phyloP scores from a whole-genome alignment of 495 filamentous ascomycete genomes.

The Tuber brumale region DNA sequence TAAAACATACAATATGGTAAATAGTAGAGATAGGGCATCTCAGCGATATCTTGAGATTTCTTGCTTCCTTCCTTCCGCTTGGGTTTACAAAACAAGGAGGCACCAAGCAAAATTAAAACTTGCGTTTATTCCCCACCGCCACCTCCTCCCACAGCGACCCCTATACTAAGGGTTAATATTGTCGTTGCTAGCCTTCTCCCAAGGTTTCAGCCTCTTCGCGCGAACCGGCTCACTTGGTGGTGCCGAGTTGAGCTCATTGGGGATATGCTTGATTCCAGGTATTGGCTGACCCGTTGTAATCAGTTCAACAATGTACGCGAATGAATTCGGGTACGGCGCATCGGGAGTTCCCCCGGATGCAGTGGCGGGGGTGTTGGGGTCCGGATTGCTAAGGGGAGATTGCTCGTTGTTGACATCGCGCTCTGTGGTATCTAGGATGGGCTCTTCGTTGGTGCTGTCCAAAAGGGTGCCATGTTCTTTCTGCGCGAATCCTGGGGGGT shows the following conservation, averaged over 20 bases:
- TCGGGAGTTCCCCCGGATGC: constrained; percentile 27
- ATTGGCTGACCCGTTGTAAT: constrained; percentile 78
- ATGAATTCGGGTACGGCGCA: constrained; percentile 73
- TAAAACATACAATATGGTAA: background rate
- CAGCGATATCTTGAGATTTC: background rate
- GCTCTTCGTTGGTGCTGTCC: constrained; percentile 35
- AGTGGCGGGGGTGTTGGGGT: constrained; percentile 17
- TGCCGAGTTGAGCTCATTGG: constrained; percentile 57
- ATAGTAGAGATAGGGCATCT: background rate
- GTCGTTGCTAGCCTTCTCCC: constrained; percentile 52
- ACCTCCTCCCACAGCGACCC: background rate
- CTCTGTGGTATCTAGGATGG: constrained; percentile 31
- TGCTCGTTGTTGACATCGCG: constrained; percentile 21
- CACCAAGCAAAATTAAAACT: background rate
- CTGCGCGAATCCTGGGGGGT: constrained; percentile 45
- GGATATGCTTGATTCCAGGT: constrained; percentile 84
- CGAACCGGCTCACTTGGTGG: constrained; percentile 44
- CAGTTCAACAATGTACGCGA: constrained; percentile 81
- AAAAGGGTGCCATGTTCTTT: constrained; percentile 40
- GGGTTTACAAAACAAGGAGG: background rate
- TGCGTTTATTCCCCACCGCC: background rate
- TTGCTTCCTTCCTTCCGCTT: background rate
- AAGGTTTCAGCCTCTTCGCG: constrained; percentile 64
- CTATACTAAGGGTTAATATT: background rate
- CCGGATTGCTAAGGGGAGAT: constrained; percentile 21